Conservation (phyloP, 169 alveolate species). For the Plasmodium sp. region DNA sequence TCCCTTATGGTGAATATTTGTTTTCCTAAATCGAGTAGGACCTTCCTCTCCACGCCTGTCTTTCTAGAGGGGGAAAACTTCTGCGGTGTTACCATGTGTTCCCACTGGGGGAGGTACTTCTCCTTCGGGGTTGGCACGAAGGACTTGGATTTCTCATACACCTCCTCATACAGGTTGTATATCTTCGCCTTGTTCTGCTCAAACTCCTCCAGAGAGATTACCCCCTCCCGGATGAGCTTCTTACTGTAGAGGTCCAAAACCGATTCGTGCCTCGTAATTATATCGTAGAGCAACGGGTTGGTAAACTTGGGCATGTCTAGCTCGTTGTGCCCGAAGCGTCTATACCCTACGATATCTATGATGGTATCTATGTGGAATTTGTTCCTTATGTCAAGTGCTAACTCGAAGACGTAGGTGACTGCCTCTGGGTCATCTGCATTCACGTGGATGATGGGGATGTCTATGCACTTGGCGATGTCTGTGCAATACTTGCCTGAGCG, state of each 20-base stretch:
- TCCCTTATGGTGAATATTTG: constrained; percentile 89
- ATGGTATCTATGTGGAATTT: constrained; percentile 92
- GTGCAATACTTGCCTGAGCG: constrained; percentile 93
- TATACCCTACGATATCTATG: constrained; percentile 94
- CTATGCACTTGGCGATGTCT: constrained; percentile 92
- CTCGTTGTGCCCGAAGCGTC: constrained; percentile 95
- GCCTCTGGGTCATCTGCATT: constrained; percentile 95
- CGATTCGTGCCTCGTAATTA: constrained; percentile 87
- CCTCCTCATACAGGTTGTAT: constrained; percentile 83
- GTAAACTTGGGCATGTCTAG: constrained; percentile 97
- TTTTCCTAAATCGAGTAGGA: constrained; percentile 88
- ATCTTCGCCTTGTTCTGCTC: constrained; percentile 81
- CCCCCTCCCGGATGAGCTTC: constrained; percentile 86
- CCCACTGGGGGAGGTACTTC: constrained; percentile 80
- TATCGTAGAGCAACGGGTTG: constrained; percentile 93
- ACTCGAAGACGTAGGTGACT: constrained; percentile 89
- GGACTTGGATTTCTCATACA: constrained; percentile 85
- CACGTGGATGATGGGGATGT: constrained; percentile 95
- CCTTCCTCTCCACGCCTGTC: constrained; percentile 84
- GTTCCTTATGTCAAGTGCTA: constrained; percentile 93
- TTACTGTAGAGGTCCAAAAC: constrained; percentile 87
- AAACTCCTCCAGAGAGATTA: constrained; percentile 84
- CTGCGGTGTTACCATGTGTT: constrained; percentile 75
- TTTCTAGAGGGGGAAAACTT: constrained; percentile 59
- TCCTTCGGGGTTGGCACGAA: constrained; percentile 67